phyloP scores from a whole-genome alignment of 768 basidiomycete species.

The Trametes cingulata region DNA sequence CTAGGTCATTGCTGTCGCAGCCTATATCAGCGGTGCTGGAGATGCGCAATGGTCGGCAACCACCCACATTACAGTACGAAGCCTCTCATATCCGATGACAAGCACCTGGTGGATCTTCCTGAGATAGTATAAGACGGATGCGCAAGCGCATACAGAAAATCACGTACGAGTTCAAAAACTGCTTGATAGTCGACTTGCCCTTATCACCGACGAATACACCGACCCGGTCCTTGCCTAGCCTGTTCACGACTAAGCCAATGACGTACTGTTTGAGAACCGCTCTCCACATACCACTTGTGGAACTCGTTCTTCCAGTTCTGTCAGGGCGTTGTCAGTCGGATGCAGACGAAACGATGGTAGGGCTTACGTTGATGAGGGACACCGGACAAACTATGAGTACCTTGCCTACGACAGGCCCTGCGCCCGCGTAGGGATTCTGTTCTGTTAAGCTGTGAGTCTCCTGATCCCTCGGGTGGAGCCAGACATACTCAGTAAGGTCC shows the following conservation, averaged over 20 bases:
- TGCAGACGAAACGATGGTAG: not conserved
- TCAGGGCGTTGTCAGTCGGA: not conserved
- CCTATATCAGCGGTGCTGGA: constrained; percentile 3
- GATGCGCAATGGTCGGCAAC: not conserved
- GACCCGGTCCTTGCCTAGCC: constrained; percentile 57
- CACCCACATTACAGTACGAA: constrained; percentile 77
- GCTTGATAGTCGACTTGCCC: constrained; percentile 55
- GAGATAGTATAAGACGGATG: constrained; percentile 4
- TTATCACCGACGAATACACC: constrained; percentile 63
- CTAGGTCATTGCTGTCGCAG: constrained; percentile 49
- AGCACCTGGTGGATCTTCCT: constrained; percentile 83
- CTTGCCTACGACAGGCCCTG: constrained; percentile 64
- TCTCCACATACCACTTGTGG: constrained; percentile 72
- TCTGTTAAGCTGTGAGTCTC: constrained; percentile 43
- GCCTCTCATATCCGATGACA: constrained; percentile 92
- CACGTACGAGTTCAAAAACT: constrained; percentile 74
- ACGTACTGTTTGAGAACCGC: constrained; percentile 30
- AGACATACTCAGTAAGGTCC: constrained; percentile 84
- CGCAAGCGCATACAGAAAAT: not conserved
- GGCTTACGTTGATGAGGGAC: constrained; percentile 73
- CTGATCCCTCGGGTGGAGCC: too few species aligned
- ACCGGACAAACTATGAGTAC: constrained; percentile 94
- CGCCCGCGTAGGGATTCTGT: constrained; percentile 77
- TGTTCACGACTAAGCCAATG: constrained; percentile 30
- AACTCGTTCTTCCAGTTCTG: constrained; percentile 98